Evolutionary conservation across 2,329 filamentous ascomycete genomes (phyloP), one percentile per base, ranked within the genome.

Genomic region (Verticillium isaacii): DNA sequence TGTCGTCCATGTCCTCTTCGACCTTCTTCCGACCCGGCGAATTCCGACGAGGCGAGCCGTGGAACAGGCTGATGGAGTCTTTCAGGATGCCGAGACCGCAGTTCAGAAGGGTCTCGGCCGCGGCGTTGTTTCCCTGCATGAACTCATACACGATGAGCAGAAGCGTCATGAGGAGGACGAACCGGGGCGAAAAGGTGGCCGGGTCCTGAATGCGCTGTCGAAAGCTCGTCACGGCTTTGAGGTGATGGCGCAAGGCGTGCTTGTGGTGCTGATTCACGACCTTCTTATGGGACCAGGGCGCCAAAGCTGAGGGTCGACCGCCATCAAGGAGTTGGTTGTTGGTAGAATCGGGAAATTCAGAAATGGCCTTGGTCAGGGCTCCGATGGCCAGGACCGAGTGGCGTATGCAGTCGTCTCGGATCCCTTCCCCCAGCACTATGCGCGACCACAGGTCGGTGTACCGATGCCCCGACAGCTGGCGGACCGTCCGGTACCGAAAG

Each of bases 131-230:
- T 9, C 64, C 61, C 29, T 66, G 64, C 2, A 66, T 36, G 15
- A 64, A 41, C 59, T 66, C 64, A 37, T 63, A 64, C 9, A 64
- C 59, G 17, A 66, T 61, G 32, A 66, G 61, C 2, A 66, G 36
- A 9, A 65, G 56, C 7, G 63, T 60, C 39, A 62, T 66, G 58
- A 65, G 56, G 6, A 63, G 37, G 19, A 63, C 19, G 0, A 52
- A 60, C n/a, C 60, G 55, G 2, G 64, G 64, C 9, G 64, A 66
- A n/a, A 45, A 56, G 2, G 23, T 52, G 5, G 55, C 19, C 15
- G 50, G 59, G 19, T 32, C 8, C 34, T 56, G 59, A 23, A 41
- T 63, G 19, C 50, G 58, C 39, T 60, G 41, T 15, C 63, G 52
- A 19, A 66, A 61, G 19, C 54, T 39, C 29, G 57, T 58, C 2